These are phyloP conservation scores for Euphorbia lathyris DNA, from an alignment of 345 rosid species.

Conservation along the genomic window DNA sequence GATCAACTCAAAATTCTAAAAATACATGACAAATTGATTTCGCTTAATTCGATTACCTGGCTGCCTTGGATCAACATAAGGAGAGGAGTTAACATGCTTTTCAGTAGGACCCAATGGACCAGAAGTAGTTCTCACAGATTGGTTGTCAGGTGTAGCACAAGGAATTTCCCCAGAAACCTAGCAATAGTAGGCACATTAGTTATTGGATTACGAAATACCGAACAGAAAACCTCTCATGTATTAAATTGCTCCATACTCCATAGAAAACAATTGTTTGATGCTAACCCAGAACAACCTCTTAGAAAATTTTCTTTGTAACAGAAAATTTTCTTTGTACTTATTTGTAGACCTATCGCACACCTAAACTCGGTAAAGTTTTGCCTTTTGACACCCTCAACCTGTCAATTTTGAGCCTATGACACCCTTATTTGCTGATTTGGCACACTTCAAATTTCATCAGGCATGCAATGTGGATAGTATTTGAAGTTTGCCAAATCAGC, in stretches of 20 bases:
- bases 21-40: conserved; percentile 8
- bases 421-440: no score
- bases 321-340: no score
- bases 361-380: no score
- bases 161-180: conserved; percentile 99
- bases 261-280: neutral
- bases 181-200: conserved; percentile 11
- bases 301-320: neutral
- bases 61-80: conserved; percentile 92
- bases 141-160: conserved; percentile 73
- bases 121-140: conserved; percentile 93
- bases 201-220: conserved; percentile 1
- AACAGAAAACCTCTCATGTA: neutral
- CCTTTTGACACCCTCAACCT: no score
- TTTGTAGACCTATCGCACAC: no score
- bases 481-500: no score
- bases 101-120: conserved; percentile 97
- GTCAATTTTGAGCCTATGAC: no score
- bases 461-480: no score
- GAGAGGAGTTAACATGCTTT: conserved; percentile 73
- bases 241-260: neutral
- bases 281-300: neutral
- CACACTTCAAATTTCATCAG: no score
- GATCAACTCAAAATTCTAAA: conserved; percentile 22
- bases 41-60: conserved; percentile 55